Conservation (phyloP, 2,329 filamentous ascomycete genomes). For the Paracoccidioides brasiliensis region DNA sequence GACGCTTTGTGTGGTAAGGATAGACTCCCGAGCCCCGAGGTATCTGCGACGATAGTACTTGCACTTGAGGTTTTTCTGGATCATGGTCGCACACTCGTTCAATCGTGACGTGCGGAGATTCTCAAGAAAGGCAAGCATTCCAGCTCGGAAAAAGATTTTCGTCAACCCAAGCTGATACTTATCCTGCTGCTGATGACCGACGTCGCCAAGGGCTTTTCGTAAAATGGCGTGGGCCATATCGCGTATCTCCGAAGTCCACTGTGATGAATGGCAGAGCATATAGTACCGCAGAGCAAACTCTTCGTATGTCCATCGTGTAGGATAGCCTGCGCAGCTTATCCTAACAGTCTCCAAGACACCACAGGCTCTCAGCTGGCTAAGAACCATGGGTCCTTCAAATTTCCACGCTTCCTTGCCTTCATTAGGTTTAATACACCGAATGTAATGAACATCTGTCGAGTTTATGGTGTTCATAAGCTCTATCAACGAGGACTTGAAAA, state of each 20-base stretch:
- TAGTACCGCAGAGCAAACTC: conserved; percentile 97
- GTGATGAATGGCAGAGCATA: conserved; percentile 80
- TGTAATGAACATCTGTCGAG: conserved; percentile 96
- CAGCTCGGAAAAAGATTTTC: conserved; percentile 98
- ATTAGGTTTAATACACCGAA: conserved; percentile 97
- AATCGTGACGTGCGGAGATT: conserved; percentile 81
- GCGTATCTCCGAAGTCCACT: conserved; percentile 89
- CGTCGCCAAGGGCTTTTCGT: conserved; percentile 70
- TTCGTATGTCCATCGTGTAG: conserved; percentile 96
- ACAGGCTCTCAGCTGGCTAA: conserved; percentile 91
- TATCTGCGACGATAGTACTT: conserved; percentile 93
- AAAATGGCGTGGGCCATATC: conserved; percentile 90
- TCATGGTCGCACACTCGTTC: conserved; percentile 91
- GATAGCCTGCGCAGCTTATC: conserved; percentile 94
- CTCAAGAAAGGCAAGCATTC: conserved; percentile 96
- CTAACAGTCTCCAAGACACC: conserved; percentile 97
- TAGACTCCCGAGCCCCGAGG: conserved; percentile 68
- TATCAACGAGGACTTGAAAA: conserved; percentile 96
- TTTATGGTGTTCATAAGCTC: conserved; percentile 98
- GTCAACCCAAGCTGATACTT: conserved; percentile 97
- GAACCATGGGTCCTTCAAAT: conserved; percentile 96
- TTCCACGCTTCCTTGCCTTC: conserved; percentile 95
- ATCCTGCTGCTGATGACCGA: conserved; percentile 60
- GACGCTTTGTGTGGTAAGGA: conserved; percentile 67
- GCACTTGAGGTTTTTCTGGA: conserved; percentile 92